These are phyloP conservation scores for Ploettnerulaceae sp. DNA, from an alignment of 2,329 filamentous ascomycete genomes.

Conservation along the genomic window DNA sequence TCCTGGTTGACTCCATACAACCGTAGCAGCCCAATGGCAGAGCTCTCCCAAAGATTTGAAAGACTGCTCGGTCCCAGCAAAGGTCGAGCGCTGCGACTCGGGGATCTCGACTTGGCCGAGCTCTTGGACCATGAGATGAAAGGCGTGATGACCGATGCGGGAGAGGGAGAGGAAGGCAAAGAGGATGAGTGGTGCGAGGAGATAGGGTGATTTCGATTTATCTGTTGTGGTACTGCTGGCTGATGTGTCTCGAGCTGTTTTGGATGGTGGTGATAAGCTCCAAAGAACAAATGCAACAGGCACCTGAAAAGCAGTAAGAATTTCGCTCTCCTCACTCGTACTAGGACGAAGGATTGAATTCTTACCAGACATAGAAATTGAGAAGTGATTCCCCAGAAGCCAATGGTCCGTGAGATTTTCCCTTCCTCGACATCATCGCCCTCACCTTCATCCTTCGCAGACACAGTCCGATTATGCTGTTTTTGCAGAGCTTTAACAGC, in stretches of 20 bases:
- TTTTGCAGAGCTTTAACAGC: slow-evolving; percentile 36
- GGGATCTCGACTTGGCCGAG: slow-evolving; percentile 39
- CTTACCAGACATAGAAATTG: slow-evolving; percentile 36
- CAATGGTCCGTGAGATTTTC: slow-evolving; percentile 14
- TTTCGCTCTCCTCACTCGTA: not conserved
- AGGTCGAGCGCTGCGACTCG: slow-evolving; percentile 35
- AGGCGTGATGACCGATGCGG: slow-evolving; percentile 38
- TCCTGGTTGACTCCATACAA: slow-evolving; percentile 34
- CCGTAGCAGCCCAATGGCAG: slow-evolving; percentile 35
- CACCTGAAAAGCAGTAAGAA: slow-evolving; percentile 22
- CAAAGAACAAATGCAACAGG: slow-evolving; percentile 34
- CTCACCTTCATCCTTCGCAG: not conserved
- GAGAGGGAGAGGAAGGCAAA: slow-evolving; percentile 38
- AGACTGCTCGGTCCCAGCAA: slow-evolving; percentile 38
- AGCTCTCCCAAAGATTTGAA: slow-evolving; percentile 37
- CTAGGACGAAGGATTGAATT: not conserved
- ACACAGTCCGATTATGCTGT: not conserved
- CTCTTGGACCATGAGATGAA: slow-evolving; percentile 39
- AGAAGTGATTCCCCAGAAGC: slow-evolving; percentile 35
- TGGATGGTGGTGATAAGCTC: slow-evolving; percentile 14
- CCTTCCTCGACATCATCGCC: slow-evolving; percentile 11
- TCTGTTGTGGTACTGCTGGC: not conserved
- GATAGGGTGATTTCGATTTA: slow-evolving; percentile 11
- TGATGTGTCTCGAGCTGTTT: not conserved
- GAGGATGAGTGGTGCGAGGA: slow-evolving; percentile 24